Evolutionary conservation across 257 asterid genomes (phyloP), one percentile per base, ranked within the genome.

Genomic region (Fraxinus quadrangulata): DNA sequence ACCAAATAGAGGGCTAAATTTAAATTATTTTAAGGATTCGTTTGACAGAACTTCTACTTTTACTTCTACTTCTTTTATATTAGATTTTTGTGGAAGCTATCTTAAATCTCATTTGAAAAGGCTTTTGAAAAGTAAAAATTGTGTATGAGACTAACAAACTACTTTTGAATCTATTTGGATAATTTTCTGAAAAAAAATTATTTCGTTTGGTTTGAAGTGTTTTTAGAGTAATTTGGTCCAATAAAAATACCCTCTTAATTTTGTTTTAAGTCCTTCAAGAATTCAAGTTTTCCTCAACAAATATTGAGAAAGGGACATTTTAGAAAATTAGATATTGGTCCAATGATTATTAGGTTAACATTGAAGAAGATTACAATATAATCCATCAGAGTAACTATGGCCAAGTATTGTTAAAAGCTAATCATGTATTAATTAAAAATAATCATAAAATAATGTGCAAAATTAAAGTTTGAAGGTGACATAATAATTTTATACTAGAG

Each of bases 401-500:
- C 87, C 78, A 78, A 39, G 73, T 72, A 81, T 75, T 75, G 66
- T 72, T 17, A 37, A 47, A 11, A 61, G 72, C n/a, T 77, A 75
- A 69, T 16, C 56, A 75, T 36, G 21, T 40, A 33, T 26, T 70
- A 54, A 69, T 54, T 49, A 59, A 68, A 33, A 26, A 61, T 73
- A 56, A 8, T 49, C 39, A 72, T 76, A 75, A 71, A 49, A 34
- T 79, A 79, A 85, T 54, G 47, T 24, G 66, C 3, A 30, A 63
- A 9, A 63, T 26, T 8, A 34, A 67, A 73, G 75, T 71, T 74
- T 71, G 84, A 78, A 42, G 0, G 42, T 67, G 83, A 82, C 73
- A n/a, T 74, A 45, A n/a, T 40, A 6, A 34, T 16, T 39, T 47
- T 67, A n/a, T 14, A 31, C 75, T 28, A 26, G 40, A 12, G 61